Evolutionary conservation across 495 filamentous ascomycete species (phyloP).

Genomic region (Tirmania nivea): DNA sequence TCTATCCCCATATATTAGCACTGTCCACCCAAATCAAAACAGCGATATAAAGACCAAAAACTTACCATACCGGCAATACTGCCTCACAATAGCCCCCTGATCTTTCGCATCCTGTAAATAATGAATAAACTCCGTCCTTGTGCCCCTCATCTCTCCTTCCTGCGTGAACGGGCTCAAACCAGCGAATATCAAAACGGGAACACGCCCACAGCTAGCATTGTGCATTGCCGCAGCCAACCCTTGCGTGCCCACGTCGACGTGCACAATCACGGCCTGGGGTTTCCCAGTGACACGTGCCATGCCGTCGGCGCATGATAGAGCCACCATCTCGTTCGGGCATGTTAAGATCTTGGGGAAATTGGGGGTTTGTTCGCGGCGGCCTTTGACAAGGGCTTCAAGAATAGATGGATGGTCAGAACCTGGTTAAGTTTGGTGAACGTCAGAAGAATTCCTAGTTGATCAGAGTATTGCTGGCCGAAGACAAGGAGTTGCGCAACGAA

Average conservation of each 20-base stretch:
- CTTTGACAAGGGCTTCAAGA: constrained; percentile 90
- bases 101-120: constrained; percentile 96
- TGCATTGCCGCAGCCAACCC: constrained; percentile 79
- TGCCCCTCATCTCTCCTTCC: constrained; percentile 76
- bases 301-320: constrained; percentile 89
- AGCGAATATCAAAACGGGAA: constrained; percentile 77
- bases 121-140: constrained; percentile 85
- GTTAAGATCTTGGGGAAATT: constrained; percentile 75
- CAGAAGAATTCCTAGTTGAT: too few relatives aligned
- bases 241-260: constrained; percentile 93
- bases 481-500: neutral
- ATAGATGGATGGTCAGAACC: constrained; percentile 81
- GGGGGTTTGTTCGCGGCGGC: constrained; percentile 38
- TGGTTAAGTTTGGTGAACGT: neutral
- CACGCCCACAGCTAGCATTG: constrained; percentile 68
- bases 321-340: constrained; percentile 96
- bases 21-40: neutral
- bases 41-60: neutral
- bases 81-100: constrained; percentile 72
- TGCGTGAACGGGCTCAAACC: constrained; percentile 75
- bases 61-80: constrained; percentile 67
- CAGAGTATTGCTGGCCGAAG: too few relatives aligned
- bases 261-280: constrained; percentile 80
- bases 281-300: constrained; percentile 71
- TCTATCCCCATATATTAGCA: constrained; percentile 1